A percentile compares a stretch with the other conserved stretches of the same genome.
Conservation (phyloP, 768 basidiomycete genomes). For the Russula lepida region DNA sequence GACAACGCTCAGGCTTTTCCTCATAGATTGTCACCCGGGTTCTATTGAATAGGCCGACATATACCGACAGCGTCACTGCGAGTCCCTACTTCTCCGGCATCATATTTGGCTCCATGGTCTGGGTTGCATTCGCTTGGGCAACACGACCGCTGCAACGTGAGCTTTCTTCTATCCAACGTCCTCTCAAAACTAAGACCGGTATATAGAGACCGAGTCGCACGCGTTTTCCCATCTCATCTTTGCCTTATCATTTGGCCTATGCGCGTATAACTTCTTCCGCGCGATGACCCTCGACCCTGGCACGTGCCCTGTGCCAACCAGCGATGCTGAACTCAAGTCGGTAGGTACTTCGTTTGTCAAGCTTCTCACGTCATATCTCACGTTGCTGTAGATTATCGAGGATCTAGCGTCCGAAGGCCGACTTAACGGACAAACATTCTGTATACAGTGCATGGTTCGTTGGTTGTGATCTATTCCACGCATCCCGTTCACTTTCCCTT, state of each 20-base stretch:
- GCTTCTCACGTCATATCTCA: no score
- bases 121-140: constrained; percentile 80
- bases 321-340: constrained; percentile 80
- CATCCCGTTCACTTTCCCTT: neutral
- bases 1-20: constrained; percentile 13
- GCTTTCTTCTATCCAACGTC: constrained; percentile 21
- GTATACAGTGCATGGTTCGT: constrained; percentile 86
- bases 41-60: constrained; percentile 70
- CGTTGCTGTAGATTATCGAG: constrained; percentile 62
- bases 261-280: neutral
- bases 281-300: constrained; percentile 85
- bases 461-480: no score
- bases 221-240: constrained; percentile 71
- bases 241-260: constrained; percentile 40
- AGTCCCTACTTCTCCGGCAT: constrained; percentile 94
- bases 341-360: constrained; percentile 38
- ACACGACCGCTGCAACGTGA: constrained; percentile 66
- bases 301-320: constrained; percentile 68
- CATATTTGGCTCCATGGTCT: constrained; percentile 75
- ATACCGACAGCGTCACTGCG: constrained; percentile 74
- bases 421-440: constrained; percentile 94
- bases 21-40: constrained; percentile 74
- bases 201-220: constrained; percentile 66
- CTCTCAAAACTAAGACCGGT: neutral
- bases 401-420: constrained; percentile 81